These are phyloP conservation scores for Phytophthora brassicae DNA, from an alignment of 352 stramenopile genomes.

Conservation along the genomic window DNA sequence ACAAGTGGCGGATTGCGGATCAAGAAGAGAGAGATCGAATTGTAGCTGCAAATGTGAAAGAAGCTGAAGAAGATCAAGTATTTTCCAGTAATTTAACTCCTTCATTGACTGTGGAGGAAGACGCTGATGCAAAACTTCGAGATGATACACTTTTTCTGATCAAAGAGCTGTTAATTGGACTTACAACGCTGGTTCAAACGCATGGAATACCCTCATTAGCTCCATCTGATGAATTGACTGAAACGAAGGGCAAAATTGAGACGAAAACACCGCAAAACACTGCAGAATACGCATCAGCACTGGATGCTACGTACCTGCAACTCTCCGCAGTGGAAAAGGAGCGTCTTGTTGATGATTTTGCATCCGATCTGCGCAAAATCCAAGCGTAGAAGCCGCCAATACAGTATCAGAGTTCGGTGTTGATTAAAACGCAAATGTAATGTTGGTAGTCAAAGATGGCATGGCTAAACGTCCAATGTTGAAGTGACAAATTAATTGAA, in stretches of 20 bases:
- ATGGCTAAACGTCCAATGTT: too few relatives aligned
- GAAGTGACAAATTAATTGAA: too few relatives aligned
- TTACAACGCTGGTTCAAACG: slow-evolving; percentile 34
- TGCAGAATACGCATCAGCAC: slow-evolving; percentile 40
- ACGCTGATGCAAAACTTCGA: slow-evolving; percentile 22
- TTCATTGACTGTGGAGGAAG: slow-evolving; percentile 2
- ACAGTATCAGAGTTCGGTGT: too few relatives aligned
- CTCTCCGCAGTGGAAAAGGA: slow-evolving; percentile 51
- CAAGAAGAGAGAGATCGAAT: too few relatives aligned
- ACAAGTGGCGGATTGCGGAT: too few relatives aligned
- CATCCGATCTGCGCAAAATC: slow-evolving; percentile 46
- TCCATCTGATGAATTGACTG: neutral
- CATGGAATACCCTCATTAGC: slow-evolving; percentile 8
- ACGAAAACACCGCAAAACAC: slow-evolving; percentile 31
- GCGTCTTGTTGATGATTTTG: slow-evolving; percentile 53
- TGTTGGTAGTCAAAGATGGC: too few relatives aligned
- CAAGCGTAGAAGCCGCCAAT: slow-evolving; percentile 53
- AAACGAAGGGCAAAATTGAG: slow-evolving; percentile 16
- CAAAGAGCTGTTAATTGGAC: slow-evolving; percentile 47
- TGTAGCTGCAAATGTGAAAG: too few relatives aligned
- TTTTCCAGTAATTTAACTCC: neutral
- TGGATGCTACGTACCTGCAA: slow-evolving; percentile 46
- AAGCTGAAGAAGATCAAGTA: too few relatives aligned
- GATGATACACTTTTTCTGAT: slow-evolving; percentile 61
- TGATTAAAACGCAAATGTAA: too few relatives aligned